Conservation (phyloP, 2,329 filamentous ascomycete species). For the Calcarisporium arbuscula region DNA sequence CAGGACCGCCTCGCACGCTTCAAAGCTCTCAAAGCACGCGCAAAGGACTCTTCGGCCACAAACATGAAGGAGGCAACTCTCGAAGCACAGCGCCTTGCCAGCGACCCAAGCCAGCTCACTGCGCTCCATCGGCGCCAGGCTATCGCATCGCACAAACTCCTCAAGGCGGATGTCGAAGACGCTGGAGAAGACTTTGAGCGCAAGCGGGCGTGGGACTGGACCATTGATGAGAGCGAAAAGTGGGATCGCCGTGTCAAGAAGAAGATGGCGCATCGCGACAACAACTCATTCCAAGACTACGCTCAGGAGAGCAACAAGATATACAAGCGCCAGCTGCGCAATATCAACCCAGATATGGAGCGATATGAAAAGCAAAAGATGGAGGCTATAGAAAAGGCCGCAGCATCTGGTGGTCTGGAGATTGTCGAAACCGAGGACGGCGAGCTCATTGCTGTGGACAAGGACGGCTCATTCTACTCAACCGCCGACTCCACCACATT, state of each 20-base stretch:
- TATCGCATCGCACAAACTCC: constrained; percentile 82
- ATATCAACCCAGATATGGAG: constrained; percentile 70
- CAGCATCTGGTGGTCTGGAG: constrained; percentile 76
- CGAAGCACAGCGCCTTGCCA: constrained; percentile 72
- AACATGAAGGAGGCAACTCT: constrained; percentile 81
- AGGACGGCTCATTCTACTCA: constrained; percentile 84
- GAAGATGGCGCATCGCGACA: constrained; percentile 72
- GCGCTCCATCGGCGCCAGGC: constrained; percentile 80
- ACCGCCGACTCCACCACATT: constrained; percentile 79
- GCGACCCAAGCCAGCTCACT: constrained; percentile 70
- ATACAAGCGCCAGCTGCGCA: constrained; percentile 84
- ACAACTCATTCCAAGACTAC: constrained; percentile 88
- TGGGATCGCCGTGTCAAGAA: constrained; percentile 92
- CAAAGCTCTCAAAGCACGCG: constrained; percentile 77
- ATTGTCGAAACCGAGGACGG: constrained; percentile 94
- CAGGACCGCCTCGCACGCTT: constrained; percentile 74
- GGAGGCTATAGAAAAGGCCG: constrained; percentile 76
- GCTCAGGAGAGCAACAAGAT: constrained; percentile 81
- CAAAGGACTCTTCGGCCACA: constrained; percentile 61
- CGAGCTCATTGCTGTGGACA: constrained; percentile 90
- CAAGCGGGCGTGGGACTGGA: constrained; percentile 98
- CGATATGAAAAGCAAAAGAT: constrained; percentile 84
- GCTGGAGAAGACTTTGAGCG: constrained; percentile 90
- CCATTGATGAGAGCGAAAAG: constrained; percentile 82
- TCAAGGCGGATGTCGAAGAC: constrained; percentile 85